phyloP scores from a whole-genome alignment of 176 grass and related monocot genomes.

The Musa troglodytarum region DNA sequence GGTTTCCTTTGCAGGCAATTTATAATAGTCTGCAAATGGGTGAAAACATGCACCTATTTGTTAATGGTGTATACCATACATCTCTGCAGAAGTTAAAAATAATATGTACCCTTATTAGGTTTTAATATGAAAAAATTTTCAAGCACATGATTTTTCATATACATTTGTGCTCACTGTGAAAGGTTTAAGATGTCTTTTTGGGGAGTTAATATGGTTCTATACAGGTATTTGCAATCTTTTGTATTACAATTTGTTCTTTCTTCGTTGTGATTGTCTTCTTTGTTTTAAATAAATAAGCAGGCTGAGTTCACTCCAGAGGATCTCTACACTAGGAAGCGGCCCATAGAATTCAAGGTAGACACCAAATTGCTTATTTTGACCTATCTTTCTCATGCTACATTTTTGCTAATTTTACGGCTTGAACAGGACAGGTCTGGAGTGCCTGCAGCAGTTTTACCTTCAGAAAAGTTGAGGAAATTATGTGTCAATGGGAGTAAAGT shows the following conservation, averaged over 20 bases:
- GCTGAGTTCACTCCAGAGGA: slow-evolving; percentile 85
- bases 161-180: neutral
- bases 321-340: slow-evolving; percentile 71
- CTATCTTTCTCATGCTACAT: slow-evolving; percentile 25
- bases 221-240: neutral
- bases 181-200: neutral
- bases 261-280: neutral
- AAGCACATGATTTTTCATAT: neutral
- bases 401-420: slow-evolving; percentile 25
- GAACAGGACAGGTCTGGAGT: slow-evolving; percentile 39
- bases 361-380: slow-evolving; percentile 13
- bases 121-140: neutral
- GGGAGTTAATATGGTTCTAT: neutral
- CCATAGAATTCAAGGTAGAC: slow-evolving; percentile 50
- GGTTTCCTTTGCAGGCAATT: too few relatives aligned
- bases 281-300: slow-evolving; percentile 25
- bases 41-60: too few relatives aligned
- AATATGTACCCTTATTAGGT: neutral
- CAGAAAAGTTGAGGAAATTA: slow-evolving; percentile 53
- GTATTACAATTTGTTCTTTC: neutral
- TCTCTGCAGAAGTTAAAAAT: neutral
- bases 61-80: too few relatives aligned
- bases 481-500: slow-evolving; percentile 41
- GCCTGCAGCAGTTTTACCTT: slow-evolving; percentile 32
- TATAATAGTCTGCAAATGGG: too few relatives aligned